A percentile compares a stretch with the other conserved stretches of the same genome.
Evolutionary conservation across 371 early-diverging fungal genomes (phyloP).

Genomic region (Apophysomyces ossiformis): DNA sequence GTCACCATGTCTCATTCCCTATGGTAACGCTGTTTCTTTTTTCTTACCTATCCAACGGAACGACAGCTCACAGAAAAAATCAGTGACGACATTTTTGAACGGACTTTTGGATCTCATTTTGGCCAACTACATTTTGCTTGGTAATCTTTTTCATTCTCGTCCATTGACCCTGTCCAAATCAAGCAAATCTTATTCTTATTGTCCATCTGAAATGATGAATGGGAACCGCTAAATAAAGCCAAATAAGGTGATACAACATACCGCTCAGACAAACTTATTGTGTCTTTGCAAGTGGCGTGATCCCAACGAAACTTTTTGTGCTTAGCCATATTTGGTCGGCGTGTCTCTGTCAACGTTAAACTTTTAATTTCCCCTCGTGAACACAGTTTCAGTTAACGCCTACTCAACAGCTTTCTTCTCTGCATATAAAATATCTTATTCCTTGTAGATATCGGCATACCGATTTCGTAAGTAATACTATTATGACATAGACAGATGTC

Average conservation of each 20-base stretch:
- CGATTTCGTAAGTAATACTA: not conserved
- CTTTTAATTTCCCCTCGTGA: constrained; percentile 12
- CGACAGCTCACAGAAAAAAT: not conserved
- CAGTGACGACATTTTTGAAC: not conserved
- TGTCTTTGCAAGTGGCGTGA: constrained; percentile 8
- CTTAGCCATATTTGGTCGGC: constrained; percentile 5
- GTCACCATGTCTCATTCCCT: not conserved
- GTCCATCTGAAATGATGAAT: not conserved
- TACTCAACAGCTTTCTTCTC: not conserved
- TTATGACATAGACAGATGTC: not conserved
- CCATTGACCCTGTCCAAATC: not conserved
- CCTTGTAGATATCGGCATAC: too few relatives aligned
- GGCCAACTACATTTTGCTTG: constrained; percentile 8
- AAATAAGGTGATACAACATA: constrained; percentile 6
- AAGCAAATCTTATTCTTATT: constrained; percentile 2
- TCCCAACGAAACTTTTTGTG: not conserved
- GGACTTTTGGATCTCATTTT: constrained; percentile 2
- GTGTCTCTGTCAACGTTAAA: constrained; percentile 8
- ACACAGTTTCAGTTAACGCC: not conserved
- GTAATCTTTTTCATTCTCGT: not conserved
- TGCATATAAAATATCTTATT: not conserved
- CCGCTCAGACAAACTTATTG: constrained; percentile 2
- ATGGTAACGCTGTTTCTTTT: not conserved
- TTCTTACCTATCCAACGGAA: not conserved
- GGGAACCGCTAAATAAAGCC: constrained; percentile 8